These are phyloP conservation scores for Penicillium freii DNA, from an alignment of 2,329 filamentous ascomycete species.

Conservation along the genomic window DNA sequence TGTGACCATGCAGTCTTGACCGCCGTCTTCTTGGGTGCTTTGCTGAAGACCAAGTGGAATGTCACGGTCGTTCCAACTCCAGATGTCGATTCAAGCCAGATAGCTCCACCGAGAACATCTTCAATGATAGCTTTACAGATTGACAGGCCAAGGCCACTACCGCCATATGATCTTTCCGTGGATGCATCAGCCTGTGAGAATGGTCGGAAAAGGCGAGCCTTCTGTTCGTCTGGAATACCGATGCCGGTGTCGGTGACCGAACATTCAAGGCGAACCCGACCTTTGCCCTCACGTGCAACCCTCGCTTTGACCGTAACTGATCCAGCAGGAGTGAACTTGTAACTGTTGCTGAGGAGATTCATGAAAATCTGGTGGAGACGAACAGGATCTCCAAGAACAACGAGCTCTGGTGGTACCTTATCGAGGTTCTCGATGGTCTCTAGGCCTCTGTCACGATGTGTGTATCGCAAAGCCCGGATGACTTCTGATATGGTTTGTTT, in stretches of 20 bases:
- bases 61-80: conserved; percentile 61
- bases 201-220: conserved; percentile 83
- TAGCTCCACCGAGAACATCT: conserved; percentile 83
- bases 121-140: conserved; percentile 95
- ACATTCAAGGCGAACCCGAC: conserved; percentile 73
- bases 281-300: conserved; percentile 67
- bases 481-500: conserved; percentile 65
- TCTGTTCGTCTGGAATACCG: conserved; percentile 73
- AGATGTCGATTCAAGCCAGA: conserved; percentile 75
- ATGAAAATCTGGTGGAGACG: conserved; percentile 73
- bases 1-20: conserved; percentile 59
- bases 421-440: conserved; percentile 65
- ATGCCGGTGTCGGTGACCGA: conserved; percentile 90
- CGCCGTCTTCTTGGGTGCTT: conserved; percentile 62
- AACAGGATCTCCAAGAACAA: conserved; percentile 83
- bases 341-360: conserved; percentile 87
- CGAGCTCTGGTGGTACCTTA: conserved; percentile 52
- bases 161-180: conserved; percentile 86
- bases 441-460: conserved; percentile 60
- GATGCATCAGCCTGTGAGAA: conserved; percentile 92
- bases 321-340: conserved; percentile 88
- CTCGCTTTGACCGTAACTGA: conserved; percentile 79
- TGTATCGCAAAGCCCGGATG: conserved; percentile 61
- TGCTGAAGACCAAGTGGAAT: conserved; percentile 83
- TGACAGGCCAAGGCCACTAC: conserved; percentile 83